Evolutionary conservation across 73 alveolate species (phyloP).

Genomic region (Tetrahymena borealis): DNA sequence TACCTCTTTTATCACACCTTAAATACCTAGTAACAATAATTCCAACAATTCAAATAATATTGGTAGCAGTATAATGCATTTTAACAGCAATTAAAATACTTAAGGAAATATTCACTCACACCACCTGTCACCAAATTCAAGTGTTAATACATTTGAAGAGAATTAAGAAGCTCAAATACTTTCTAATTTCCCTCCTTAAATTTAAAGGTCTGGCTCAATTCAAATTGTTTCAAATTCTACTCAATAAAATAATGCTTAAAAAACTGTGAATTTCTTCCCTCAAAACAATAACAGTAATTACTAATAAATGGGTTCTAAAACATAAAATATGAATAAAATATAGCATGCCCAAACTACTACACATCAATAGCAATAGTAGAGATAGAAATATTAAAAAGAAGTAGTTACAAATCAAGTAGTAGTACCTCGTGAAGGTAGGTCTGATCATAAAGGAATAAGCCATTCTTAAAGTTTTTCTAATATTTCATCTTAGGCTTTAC

Average conservation of each 20-base stretch:
- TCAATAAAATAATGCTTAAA: not conserved
- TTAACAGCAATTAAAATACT: not conserved
- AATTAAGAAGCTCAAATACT: not conserved
- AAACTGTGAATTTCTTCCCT: not conserved
- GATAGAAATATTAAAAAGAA: not conserved
- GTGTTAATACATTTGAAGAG: not conserved
- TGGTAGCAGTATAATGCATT: not conserved
- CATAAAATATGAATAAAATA: not conserved
- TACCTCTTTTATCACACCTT: not conserved
- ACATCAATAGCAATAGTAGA: not conserved
- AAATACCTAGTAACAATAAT: not conserved
- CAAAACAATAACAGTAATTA: not conserved
- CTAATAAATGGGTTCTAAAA: not conserved
- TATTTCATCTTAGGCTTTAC: not conserved
- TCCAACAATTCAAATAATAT: not conserved
- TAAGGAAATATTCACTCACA: not conserved
- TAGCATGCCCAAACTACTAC: not conserved
- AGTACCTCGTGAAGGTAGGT: not conserved
- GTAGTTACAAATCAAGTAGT: not conserved
- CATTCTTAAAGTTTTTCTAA: not conserved
- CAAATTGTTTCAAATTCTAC: not conserved
- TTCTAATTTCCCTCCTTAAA: not conserved
- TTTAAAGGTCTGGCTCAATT: not conserved
- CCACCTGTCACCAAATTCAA: not conserved
- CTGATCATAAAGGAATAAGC: not conserved